Evolutionary conservation across 2,329 filamentous ascomycete genomes (phyloP).

Genomic region (Colletotrichum gloeosporioides): DNA sequence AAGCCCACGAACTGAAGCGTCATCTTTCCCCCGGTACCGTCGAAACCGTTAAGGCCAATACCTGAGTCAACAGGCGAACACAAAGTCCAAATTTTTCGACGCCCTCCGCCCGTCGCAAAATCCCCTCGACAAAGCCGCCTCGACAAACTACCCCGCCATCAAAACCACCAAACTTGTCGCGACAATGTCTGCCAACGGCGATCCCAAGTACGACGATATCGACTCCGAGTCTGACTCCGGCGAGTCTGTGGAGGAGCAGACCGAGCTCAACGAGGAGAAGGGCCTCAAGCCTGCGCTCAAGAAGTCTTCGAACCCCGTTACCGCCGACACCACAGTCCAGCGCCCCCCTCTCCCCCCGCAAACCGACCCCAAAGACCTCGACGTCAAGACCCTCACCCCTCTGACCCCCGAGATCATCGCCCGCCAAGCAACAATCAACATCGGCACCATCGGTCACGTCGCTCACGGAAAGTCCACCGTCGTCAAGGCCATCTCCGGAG

Average conservation of each 20-base stretch:
- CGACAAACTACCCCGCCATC: conserved; percentile 32
- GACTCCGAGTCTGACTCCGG: conserved; percentile 73
- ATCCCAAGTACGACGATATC: conserved; percentile 73
- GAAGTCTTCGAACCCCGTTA: conserved; percentile 56
- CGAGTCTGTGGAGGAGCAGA: conserved; percentile 68
- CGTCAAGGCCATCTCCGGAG: conserved; percentile 98
- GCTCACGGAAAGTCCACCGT: conserved; percentile 99
- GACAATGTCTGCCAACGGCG: conserved; percentile 62
- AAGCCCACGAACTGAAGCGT: conserved; percentile 20
- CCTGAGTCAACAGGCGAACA: background rate
- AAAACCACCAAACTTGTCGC: conserved; percentile 7
- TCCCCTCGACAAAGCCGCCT: conserved; percentile 26
- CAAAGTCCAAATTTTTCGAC: background rate
- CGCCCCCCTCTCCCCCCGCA: conserved; percentile 75
- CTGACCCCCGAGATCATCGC: conserved; percentile 97
- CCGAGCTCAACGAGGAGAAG: conserved; percentile 60
- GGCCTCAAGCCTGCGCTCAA: conserved; percentile 86
- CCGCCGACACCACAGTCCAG: conserved; percentile 61
- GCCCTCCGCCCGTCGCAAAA: conserved; percentile 5
- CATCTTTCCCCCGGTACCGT: background rate
- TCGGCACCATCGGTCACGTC: conserved; percentile 97
- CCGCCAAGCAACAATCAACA: conserved; percentile 98
- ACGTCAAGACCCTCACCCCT: conserved; percentile 80
- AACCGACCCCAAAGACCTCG: conserved; percentile 88
- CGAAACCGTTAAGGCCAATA: background rate